Evolutionary conservation across 345 rosid genomes (phyloP).

Genomic region (Pistacia integerrima): DNA sequence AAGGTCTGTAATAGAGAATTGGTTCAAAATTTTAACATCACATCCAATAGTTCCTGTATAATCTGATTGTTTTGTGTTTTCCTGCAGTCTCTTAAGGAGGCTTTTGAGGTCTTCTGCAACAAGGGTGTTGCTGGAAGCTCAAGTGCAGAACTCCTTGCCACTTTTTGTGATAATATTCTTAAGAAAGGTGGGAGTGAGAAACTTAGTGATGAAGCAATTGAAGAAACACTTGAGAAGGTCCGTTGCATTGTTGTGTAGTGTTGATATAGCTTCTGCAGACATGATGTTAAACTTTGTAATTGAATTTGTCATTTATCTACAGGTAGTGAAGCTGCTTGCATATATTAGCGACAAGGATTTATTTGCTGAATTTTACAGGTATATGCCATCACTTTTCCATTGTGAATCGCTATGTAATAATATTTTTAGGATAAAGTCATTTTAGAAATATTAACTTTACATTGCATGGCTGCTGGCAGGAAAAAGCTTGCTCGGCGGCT

Average conservation of each 20-base stretch:
- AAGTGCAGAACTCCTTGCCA: constrained; percentile 66
- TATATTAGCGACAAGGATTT: constrained; percentile 73
- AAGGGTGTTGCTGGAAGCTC: constrained; percentile 67
- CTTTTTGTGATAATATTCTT: constrained; percentile 68
- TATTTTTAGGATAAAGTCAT: background rate
- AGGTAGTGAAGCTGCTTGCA: constrained; percentile 76
- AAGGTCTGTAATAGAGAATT: constrained; percentile 47
- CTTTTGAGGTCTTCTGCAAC: constrained; percentile 73
- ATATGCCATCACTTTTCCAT: background rate
- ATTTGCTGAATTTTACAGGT: constrained; percentile 72
- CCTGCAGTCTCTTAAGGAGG: constrained; percentile 65
- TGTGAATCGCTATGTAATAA: background rate
- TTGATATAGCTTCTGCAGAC: background rate
- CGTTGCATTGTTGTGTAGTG: background rate
- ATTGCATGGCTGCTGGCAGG: constrained; percentile 33
- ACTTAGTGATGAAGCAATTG: constrained; percentile 72
- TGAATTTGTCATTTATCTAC: constrained; percentile 15
- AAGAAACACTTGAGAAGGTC: constrained; percentile 77
- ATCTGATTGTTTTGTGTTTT: constrained; percentile 9
- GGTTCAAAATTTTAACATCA: background rate
- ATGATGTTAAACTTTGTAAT: background rate
- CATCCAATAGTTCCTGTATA: background rate
- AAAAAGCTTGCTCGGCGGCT: constrained; percentile 71
- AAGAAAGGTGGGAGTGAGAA: constrained; percentile 78
- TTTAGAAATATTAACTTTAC: background rate